Evolutionary conservation across 805 yeast genomes (phyloP).

Genomic region (Zygoascus tannicola): DNA sequence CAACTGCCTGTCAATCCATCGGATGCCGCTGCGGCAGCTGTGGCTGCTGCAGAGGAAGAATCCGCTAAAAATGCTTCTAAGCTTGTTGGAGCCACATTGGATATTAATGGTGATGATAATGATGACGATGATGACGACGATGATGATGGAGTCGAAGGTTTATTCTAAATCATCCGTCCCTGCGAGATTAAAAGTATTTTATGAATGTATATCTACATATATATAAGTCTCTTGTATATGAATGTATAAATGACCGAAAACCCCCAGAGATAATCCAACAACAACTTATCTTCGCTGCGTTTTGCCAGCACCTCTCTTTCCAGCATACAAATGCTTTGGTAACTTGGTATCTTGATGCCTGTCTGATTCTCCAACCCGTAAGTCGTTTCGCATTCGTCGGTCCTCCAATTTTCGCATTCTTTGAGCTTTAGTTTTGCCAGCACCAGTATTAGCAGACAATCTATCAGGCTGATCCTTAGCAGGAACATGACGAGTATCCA

Average conservation of each 20-base stretch:
- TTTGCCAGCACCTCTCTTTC: slow-evolving; percentile 94
- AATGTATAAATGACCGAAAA: too few relatives aligned
- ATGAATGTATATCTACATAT: too few relatives aligned
- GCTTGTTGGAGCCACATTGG: slow-evolving; percentile 24
- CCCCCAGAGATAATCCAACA: too few relatives aligned
- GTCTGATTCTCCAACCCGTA: slow-evolving; percentile 94
- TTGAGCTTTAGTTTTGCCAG: slow-evolving; percentile 67
- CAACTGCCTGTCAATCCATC: slow-evolving; percentile 38
- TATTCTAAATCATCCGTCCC: slow-evolving; percentile 35
- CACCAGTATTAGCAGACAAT: slow-evolving; percentile 68
- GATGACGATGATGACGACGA: slow-evolving; percentile 33
- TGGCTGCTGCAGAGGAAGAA: slow-evolving; percentile 18
- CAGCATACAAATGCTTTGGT: slow-evolving; percentile 92
- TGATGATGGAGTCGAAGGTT: slow-evolving; percentile 38
- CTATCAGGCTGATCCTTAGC: slow-evolving; percentile 60
- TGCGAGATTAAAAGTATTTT: too few relatives aligned
- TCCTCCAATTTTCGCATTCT: slow-evolving; percentile 82
- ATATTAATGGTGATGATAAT: slow-evolving; percentile 30
- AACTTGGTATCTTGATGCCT: slow-evolving; percentile 75
- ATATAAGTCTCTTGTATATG: too few relatives aligned
- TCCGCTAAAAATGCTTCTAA: slow-evolving; percentile 26
- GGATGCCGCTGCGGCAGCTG: slow-evolving; percentile 3
- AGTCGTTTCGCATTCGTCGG: slow-evolving; percentile 85
- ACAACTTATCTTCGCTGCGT: slow-evolving; percentile 80
- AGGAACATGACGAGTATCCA: slow-evolving; percentile 39